A percentile compares a stretch with the other conserved stretches of the same genome.
These are phyloP conservation scores for Amanita rubescens DNA, from an alignment of 768 basidiomycete genomes.

Conservation along the genomic window DNA sequence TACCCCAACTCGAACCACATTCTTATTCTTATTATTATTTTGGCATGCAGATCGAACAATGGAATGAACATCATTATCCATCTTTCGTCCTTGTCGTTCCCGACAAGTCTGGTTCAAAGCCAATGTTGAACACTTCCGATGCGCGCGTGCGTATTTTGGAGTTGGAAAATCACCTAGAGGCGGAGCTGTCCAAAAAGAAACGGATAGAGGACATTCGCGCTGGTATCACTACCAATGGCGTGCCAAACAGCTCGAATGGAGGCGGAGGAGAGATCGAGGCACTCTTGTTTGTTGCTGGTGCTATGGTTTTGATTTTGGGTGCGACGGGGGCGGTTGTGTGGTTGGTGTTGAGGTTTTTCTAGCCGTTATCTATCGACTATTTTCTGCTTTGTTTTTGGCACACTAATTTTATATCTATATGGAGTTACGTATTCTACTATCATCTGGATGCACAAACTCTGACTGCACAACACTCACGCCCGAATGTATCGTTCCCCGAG, in stretches of 20 bases:
- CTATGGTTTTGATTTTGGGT: slow-evolving; percentile 17
- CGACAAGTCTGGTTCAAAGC: slow-evolving; percentile 12
- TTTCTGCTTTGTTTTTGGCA: not conserved
- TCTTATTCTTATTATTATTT: slow-evolving; percentile 2
- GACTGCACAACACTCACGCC: too few species aligned
- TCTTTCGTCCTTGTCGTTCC: slow-evolving; percentile 60
- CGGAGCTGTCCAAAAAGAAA: slow-evolving; percentile 24
- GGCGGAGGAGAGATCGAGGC: slow-evolving; percentile 17
- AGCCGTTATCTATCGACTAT: too few species aligned
- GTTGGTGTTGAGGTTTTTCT: slow-evolving; percentile 12
- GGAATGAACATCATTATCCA: slow-evolving; percentile 91
- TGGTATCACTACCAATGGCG: slow-evolving; percentile 7
- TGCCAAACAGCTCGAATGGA: not conserved
- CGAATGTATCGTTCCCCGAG: too few species aligned
- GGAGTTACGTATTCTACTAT: too few species aligned
- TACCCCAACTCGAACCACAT: slow-evolving; percentile 10
- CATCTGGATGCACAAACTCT: too few species aligned
- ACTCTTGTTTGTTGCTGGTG: slow-evolving; percentile 24
- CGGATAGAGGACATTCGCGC: slow-evolving; percentile 21
- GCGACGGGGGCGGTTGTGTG: slow-evolving; percentile 18
- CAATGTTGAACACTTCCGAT: slow-evolving; percentile 42
- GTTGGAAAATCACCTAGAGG: slow-evolving; percentile 35
- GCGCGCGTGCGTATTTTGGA: slow-evolving; percentile 47
- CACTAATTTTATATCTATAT: not conserved
- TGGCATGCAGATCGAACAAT: slow-evolving; percentile 70